A percentile compares a stretch with the other conserved stretches of the same genome.
phyloP scores from a whole-genome alignment of 306 rosid species.

The Trifolium repens region DNA sequence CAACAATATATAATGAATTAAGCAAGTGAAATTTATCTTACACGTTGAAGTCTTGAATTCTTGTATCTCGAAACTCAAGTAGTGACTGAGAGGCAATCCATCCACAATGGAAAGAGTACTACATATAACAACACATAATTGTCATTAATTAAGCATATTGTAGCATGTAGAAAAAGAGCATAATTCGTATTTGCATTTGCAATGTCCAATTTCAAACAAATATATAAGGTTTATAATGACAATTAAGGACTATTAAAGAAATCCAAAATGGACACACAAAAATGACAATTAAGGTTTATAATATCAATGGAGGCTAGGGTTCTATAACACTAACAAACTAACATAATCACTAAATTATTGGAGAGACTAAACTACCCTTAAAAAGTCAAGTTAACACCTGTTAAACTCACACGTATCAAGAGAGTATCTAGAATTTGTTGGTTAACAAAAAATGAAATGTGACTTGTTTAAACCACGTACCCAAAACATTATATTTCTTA shows the following conservation, averaged over 20 bases:
- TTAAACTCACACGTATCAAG: not conserved
- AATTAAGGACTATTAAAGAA: no score
- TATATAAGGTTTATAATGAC: no score
- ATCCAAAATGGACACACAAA: not conserved
- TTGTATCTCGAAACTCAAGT: slow-evolving; percentile 68
- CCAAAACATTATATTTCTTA: not conserved
- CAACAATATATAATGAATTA: not conserved
- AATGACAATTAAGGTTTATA: not conserved
- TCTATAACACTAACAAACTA: not conserved
- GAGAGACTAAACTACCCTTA: not conserved
- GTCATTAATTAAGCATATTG: slow-evolving; percentile 4
- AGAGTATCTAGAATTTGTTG: not conserved
- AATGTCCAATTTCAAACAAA: slow-evolving; percentile 13
- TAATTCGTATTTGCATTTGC: not conserved
- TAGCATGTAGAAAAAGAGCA: not conserved
- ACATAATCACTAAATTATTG: slow-evolving; percentile 1
- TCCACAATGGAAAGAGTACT: slow-evolving; percentile 86
- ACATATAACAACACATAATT: slow-evolving; percentile 37
- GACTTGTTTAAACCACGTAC: not conserved
- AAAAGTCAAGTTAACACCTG: not conserved
- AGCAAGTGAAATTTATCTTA: slow-evolving; percentile 45
- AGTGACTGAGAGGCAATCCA: slow-evolving; percentile 68
- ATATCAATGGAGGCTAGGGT: slow-evolving; percentile 11
- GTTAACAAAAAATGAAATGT: not conserved
- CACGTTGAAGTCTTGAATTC: slow-evolving; percentile 52